Conservation (phyloP, 257 asterid genomes). For the Craterostigma plantagineum region DNA sequence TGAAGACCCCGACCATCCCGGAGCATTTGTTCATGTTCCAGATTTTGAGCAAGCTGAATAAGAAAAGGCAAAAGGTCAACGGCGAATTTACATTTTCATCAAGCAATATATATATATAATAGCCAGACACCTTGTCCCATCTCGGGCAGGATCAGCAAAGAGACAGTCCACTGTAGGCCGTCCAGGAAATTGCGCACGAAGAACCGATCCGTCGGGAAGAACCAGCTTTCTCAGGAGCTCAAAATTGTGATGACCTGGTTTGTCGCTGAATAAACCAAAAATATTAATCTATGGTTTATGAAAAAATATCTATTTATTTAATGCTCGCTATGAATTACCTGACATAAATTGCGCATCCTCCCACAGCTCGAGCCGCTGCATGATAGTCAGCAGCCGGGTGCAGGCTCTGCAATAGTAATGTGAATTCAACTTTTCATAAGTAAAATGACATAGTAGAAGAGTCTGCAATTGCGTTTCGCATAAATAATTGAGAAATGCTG, state of each 20-base stretch:
- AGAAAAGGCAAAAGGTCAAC: no score
- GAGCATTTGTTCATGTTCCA: constrained; percentile 69
- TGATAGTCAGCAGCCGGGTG: constrained; percentile 94
- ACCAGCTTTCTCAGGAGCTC: constrained; percentile 75
- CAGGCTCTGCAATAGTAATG: constrained; percentile 38
- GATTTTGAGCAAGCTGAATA: constrained; percentile 74
- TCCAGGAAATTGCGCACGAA: constrained; percentile 68
- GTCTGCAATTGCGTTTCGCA: neutral
- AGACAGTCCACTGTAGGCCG: constrained; percentile 56
- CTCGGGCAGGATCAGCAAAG: constrained; percentile 65
- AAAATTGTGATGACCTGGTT: constrained; percentile 71
- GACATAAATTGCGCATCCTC: constrained; percentile 68
- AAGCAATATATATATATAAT: no score
- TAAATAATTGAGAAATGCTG: neutral
- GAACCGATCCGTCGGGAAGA: constrained; percentile 87
- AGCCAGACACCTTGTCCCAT: constrained; percentile 31
- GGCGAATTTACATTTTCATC: no score
- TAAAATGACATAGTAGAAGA: neutral
- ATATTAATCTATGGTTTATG: constrained; percentile 1
- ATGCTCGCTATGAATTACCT: constrained; percentile 25
- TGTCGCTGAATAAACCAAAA: constrained; percentile 32
- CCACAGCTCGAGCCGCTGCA: constrained; percentile 90
- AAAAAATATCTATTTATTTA: neutral
- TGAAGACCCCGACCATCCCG: constrained; percentile 74
- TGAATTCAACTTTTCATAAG: no score